Conservation (phyloP, 495 filamentous ascomycete genomes). For the Saxispiralis lemnorum region DNA sequence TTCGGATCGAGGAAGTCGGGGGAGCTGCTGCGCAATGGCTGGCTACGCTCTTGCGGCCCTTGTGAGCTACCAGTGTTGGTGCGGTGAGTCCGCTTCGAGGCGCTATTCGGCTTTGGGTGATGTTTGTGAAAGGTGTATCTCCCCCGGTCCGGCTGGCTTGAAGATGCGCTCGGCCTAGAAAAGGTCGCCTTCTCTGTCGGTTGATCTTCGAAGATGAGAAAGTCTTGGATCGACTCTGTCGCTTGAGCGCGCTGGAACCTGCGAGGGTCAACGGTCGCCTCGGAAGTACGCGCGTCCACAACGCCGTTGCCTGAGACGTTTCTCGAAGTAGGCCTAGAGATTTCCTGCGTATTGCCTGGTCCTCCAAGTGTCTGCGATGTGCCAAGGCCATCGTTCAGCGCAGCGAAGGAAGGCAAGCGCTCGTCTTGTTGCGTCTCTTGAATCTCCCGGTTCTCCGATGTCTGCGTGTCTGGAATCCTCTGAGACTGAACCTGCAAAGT, state of each 20-base stretch:
- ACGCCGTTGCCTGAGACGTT: too few species aligned
- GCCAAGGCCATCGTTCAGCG: constrained; percentile 3
- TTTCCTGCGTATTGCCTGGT: too few species aligned
- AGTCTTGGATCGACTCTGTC: not conserved
- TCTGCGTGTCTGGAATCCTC: constrained; percentile 6
- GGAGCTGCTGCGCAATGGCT: constrained; percentile 7
- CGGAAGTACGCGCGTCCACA: not conserved
- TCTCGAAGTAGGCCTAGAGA: too few species aligned
- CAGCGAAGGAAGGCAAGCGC: constrained; percentile 7
- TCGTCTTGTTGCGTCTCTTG: not conserved
- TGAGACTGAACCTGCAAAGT: not conserved
- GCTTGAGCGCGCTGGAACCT: not conserved
- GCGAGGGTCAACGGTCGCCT: not conserved
- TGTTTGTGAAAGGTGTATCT: constrained; percentile 8
- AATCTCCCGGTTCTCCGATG: too few species aligned
- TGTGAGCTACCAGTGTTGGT: not conserved
- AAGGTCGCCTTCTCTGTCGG: not conserved
- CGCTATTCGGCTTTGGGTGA: constrained; percentile 7
- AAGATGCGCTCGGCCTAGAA: not conserved
- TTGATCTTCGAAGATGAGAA: not conserved
- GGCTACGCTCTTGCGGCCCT: not conserved
- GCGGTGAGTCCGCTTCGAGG: constrained; percentile 7
- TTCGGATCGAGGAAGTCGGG: constrained; percentile 7
- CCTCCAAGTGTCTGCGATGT: not conserved
- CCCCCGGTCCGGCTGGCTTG: constrained; percentile 4